Base-by-base conservation (phyloP, 371 early-diverging fungal species). In the Mucor saturninus region DNA sequence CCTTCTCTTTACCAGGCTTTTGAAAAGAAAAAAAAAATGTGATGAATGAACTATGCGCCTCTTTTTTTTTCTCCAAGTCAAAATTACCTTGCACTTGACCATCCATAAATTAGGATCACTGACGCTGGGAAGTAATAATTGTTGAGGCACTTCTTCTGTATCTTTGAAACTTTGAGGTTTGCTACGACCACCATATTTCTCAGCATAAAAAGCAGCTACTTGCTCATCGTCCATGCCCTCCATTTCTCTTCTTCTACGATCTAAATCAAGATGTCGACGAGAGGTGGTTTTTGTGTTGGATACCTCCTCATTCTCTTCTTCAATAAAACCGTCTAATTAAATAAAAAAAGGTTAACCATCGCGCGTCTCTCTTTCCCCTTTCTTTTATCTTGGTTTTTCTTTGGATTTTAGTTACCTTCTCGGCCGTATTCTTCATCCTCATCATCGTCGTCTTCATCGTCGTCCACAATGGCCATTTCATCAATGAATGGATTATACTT, bases 51-150 rank as follows among this genome's bases (percentile, higher is more conserved):
- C 35, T 6, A 35, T 6, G 35, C 21, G 21, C 21, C 21, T 35
- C 35, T 35, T 35, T 35, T 35, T 42, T 13, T 42, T 1, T 6
- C 2, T 10, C 11, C 13, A 10, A 26, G 29, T 8, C 4, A 35
- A 35, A 8, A 35, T 50, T 72, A 90, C 90, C 71, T 87, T 86
- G 83, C 98, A 97, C 56, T 89, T 83, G 46, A 97, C 87, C 84
- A 97, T 87, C 96, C 96, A 99, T 57, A 98, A 78, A 69, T 92
- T 93, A 49, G 99, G 98, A 67, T 95, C 95, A 46, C 88, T 85
- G 21, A 95, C 91, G 45, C 89, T 89, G 1, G 99, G 98, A 57
- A 95, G 75, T 31, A 98, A 84, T 61, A 93, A 70, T 43, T 86
- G 80, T 64, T 92, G 92, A 14, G 94, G 93, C 50, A 91, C 83